Evolutionary conservation across 148 eudicot species (phyloP).

Genomic region (Selenicereus undatus): DNA sequence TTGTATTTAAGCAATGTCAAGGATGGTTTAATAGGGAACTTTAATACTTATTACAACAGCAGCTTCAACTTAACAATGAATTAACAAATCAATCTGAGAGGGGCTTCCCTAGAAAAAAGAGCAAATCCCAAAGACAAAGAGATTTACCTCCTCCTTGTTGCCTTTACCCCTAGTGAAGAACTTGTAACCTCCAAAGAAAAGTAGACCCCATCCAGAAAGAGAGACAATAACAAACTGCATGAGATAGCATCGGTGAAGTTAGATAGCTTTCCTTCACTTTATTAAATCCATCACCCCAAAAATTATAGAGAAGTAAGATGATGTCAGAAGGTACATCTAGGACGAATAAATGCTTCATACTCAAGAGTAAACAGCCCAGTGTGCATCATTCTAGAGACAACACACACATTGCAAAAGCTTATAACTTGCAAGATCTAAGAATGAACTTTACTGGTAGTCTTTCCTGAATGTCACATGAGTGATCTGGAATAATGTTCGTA

Average conservation of each 20-base stretch:
- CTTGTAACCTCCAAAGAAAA: slow-evolving; percentile 59
- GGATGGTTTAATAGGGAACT: no score
- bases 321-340: not conserved
- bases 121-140: not conserved
- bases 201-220: slow-evolving; percentile 74
- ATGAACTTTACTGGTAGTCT: not conserved
- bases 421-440: not conserved
- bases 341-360: not conserved
- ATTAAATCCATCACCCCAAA: not conserved
- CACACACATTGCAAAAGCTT: not conserved
- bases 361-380: not conserved
- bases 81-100: not conserved
- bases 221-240: slow-evolving; percentile 84
- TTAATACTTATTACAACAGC: no score
- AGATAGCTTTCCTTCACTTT: not conserved
- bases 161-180: slow-evolving; percentile 60
- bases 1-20: no score
- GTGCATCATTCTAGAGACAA: not conserved
- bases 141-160: slow-evolving; percentile 56
- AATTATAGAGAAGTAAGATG: not conserved
- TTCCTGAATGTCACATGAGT: not conserved
- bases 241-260: slow-evolving; percentile 15
- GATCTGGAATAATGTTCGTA: no score
- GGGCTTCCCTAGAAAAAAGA: not conserved
- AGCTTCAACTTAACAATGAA: not conserved